phyloP scores from a whole-genome alignment of 345 rosid genomes.

The Streptanthus diversifolius region DNA sequence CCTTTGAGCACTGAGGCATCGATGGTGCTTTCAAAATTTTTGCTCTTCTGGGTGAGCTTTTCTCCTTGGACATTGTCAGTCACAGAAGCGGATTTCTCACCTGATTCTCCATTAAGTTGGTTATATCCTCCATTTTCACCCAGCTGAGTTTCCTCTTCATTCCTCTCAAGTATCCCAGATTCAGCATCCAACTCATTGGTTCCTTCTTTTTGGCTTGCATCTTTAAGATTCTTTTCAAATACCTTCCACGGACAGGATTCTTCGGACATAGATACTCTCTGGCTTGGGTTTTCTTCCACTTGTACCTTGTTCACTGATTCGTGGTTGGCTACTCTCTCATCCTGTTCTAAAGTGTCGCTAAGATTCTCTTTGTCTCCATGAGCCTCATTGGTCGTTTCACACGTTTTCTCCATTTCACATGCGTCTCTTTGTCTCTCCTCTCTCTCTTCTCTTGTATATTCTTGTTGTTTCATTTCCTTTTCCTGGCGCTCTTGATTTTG shows the following conservation, averaged over 20 bases:
- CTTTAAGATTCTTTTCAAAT: conserved; percentile 39
- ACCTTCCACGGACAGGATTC: conserved; percentile 37
- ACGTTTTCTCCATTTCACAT: conserved; percentile 36
- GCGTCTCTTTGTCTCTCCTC: conserved; percentile 36
- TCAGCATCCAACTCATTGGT: conserved; percentile 31
- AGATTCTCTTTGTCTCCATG: conserved; percentile 24
- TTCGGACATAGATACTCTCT: conserved; percentile 19
- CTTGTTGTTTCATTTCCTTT: conserved; percentile 37
- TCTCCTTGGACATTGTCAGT: conserved; percentile 19
- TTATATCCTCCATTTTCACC: conserved; percentile 26
- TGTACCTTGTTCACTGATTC: conserved; percentile 7
- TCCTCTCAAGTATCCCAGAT: conserved; percentile 22
- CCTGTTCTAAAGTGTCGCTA: conserved; percentile 31
- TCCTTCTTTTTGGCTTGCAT: conserved; percentile 40
- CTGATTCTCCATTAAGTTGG: conserved; percentile 26
- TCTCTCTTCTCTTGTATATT: conserved; percentile 35
- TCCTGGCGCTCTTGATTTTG: conserved; percentile 43
- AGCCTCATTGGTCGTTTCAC: conserved; percentile 31
- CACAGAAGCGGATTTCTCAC: conserved; percentile 9
- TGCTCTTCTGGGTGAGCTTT: conserved; percentile 26
- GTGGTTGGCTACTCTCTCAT: conserved; percentile 17
- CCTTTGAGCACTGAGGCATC: conserved; percentile 31
- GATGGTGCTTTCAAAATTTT: conserved; percentile 28
- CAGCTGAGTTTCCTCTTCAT: conserved; percentile 23
- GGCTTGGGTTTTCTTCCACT: conserved; percentile 36